Base-by-base conservation (phyloP, 2,329 filamentous ascomycete genomes). In the Aureobasidium sp. region DNA sequence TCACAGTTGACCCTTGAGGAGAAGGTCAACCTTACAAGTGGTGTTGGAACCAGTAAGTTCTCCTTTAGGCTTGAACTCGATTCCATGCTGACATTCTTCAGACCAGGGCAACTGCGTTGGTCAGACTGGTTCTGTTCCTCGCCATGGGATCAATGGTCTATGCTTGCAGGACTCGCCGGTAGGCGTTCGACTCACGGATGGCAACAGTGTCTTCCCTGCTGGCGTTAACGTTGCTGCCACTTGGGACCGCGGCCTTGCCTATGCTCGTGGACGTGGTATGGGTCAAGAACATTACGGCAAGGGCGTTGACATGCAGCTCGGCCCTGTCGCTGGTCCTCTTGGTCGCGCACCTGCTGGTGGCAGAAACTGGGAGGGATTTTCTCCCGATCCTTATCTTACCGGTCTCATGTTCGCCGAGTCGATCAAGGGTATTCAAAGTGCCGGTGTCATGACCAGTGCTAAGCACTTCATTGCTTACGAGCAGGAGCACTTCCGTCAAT, bases 401-500 rank as follows among this genome's bases (percentile, higher is more conserved):
- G 79, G 76, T 51, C 68, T 77, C 37, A 69, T 73, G 1, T 74
- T 76, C 68, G 70, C 71, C 17, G 64, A 73, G 53, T 77, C 75
- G 1, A 76, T 79, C 61, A 67, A 66, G 56, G 73, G 75, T 24
- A 70, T 75, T 51, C 75, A 78, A 55, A 72, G 73, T 50, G 72
- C 73, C 4, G 77, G 77, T 51, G 76, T 78, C 15, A 73, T 77
- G 63, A 69, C 72, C 24, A 71, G 69, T 36, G 70, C 72, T 26
- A 77, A 85, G 71, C 85, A 87, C 66, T 81, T 78, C 63, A 81
- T 87, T 46, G 81, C 74, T 17, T 85, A 87, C 61, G 85, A 87
- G 68, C 85, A 87, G 70, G 84, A 87, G 63, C 82, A 67, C 57
- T 71, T 59, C 56, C 73, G 69, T 44, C 71, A 74, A 60, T 76